Conservation (phyloP, 257 asterid genomes). For the Jacaranda mimosifolia region DNA sequence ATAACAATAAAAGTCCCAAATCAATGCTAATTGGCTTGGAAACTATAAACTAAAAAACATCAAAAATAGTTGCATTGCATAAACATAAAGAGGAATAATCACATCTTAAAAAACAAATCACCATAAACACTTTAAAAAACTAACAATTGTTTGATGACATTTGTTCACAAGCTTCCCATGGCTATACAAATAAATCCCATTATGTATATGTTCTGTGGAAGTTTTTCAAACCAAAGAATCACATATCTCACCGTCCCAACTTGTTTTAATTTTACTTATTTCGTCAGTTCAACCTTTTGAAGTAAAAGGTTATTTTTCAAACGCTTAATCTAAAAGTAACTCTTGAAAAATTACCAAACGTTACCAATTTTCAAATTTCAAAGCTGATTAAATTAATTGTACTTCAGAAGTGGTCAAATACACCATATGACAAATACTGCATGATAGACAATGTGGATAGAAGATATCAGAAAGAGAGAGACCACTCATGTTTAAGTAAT, state of each 20-base stretch:
- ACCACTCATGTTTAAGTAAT: background rate
- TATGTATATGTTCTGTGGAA: background rate
- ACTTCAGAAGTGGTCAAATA: constrained; percentile 1
- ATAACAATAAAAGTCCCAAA: constrained; percentile 1
- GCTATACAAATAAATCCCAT: constrained; percentile 14
- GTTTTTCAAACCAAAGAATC: constrained; percentile 9
- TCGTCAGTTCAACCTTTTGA: constrained; percentile 1
- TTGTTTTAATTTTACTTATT: constrained; percentile 8
- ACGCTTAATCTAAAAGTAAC: background rate
- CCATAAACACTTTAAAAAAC: background rate
- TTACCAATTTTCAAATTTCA: constrained; percentile 12
- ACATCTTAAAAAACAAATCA: background rate
- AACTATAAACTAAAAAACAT: background rate
- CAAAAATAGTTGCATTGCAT: background rate
- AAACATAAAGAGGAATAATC: background rate
- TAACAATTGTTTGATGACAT: background rate
- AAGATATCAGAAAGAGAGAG: constrained; percentile 16
- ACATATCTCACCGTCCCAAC: constrained; percentile 20
- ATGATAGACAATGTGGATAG: constrained; percentile 13
- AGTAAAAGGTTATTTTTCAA: background rate
- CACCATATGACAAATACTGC: background rate
- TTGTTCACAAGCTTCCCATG: background rate
- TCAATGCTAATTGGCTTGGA: background rate
- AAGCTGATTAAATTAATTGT: background rate
- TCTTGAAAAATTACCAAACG: background rate